Conservation (phyloP, 805 yeast species). For the Wickerhamomyces alni region DNA sequence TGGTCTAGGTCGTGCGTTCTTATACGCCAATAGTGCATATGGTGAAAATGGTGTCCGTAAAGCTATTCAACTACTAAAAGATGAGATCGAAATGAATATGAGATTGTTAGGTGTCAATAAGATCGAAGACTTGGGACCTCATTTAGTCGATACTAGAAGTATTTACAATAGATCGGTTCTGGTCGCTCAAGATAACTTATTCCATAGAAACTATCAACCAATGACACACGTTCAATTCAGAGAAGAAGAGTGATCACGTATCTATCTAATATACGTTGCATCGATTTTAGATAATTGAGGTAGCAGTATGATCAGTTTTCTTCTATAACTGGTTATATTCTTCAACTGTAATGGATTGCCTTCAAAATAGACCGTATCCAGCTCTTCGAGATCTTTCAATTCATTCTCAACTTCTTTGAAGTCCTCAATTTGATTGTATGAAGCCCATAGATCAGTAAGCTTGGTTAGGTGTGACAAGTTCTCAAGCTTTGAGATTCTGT, state of each 20-base stretch:
- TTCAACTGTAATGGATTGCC: conserved; percentile 80
- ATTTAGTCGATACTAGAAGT: conserved; percentile 51
- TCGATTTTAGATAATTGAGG: conserved; percentile 78
- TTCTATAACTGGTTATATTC: conserved; percentile 77
- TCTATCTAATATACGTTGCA: conserved; percentile 61
- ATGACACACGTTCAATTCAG: conserved; percentile 48
- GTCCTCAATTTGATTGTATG: conserved; percentile 61
- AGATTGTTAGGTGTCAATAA: conserved; percentile 67
- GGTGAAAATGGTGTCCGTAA: conserved; percentile 61
- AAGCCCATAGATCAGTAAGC: conserved; percentile 94
- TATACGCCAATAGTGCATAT: conserved; percentile 57
- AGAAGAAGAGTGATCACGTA: conserved; percentile 3
- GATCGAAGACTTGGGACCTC: conserved; percentile 52
- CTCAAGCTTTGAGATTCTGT: conserved; percentile 54
- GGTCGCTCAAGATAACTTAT: conserved; percentile 52
- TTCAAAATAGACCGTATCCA: conserved; percentile 91
- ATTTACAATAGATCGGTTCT: conserved; percentile 33
- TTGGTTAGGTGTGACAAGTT: conserved; percentile 57
- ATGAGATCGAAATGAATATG: conserved; percentile 74
- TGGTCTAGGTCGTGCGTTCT: conserved; percentile 62
- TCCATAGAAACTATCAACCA: conserved; percentile 48
- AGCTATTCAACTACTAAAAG: conserved; percentile 56
- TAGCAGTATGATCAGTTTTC: conserved; percentile 69
- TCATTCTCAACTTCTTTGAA: conserved; percentile 67
- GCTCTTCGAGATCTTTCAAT: conserved; percentile 50